Evolutionary conservation across 805 yeast genomes (phyloP).

Genomic region (Barnettozyma sp.): DNA sequence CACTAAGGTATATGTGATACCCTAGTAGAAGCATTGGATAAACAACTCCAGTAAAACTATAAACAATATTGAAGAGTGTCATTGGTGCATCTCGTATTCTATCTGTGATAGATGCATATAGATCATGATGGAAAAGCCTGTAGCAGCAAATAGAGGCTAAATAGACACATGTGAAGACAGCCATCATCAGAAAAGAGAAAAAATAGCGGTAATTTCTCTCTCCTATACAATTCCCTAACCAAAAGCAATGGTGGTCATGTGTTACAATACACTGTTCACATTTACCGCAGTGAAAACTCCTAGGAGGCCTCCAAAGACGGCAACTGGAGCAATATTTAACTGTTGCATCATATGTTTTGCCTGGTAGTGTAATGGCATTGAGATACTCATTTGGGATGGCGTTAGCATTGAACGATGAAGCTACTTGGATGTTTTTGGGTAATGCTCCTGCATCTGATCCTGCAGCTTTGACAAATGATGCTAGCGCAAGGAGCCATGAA

Average conservation of each 20-base stretch:
- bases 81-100: slow-evolving; percentile 29
- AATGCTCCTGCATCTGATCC: slow-evolving; percentile 61
- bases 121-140: slow-evolving; percentile 21
- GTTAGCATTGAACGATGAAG: slow-evolving; percentile 28
- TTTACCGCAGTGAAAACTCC: slow-evolving; percentile 66
- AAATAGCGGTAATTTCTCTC: slow-evolving; percentile 63
- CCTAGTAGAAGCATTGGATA: slow-evolving; percentile 51
- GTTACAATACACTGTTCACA: slow-evolving; percentile 55
- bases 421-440: slow-evolving; percentile 58
- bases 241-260: slow-evolving; percentile 37
- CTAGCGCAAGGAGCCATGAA: slow-evolving; percentile 44
- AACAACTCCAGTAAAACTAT: slow-evolving; percentile 36
- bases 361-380: slow-evolving; percentile 43
- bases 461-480: slow-evolving; percentile 46
- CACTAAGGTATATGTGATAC: slow-evolving; percentile 48
- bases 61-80: slow-evolving; percentile 47
- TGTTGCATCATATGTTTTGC: slow-evolving; percentile 25
- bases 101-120: slow-evolving; percentile 18
- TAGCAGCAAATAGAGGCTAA: slow-evolving; percentile 29
- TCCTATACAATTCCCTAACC: slow-evolving; percentile 75
- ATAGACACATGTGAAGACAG: slow-evolving; percentile 26
- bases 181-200: slow-evolving; percentile 39
- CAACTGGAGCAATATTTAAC: slow-evolving; percentile 61
- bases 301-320: slow-evolving; percentile 67
- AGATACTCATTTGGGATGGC: slow-evolving; percentile 52